Evolutionary conservation across 371 early-diverging fungal species (phyloP), one percentile per base, ranked within the genome.

Genomic region (Zychaea mexicana): DNA sequence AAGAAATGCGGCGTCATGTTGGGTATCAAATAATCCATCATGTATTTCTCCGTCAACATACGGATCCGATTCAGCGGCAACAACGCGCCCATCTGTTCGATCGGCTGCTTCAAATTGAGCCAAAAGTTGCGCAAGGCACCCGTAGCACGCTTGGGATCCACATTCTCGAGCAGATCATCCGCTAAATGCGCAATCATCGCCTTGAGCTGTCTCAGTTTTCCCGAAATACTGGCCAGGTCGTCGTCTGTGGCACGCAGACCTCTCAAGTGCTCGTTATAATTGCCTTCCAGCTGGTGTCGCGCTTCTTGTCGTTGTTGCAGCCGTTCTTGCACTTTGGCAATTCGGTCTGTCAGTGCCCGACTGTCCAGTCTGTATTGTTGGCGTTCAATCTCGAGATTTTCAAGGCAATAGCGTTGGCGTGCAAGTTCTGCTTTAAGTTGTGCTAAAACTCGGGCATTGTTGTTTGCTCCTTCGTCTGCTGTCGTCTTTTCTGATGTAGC

Each of bases 31-130:
- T 72, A 77, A 60, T 81, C 82, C 82, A 81, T 81, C 45, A 87
- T 75, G 15, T 85, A 82, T 30, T 85, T 85, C 56, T 87, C 87
- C 38, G 83, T 87, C 53, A 82, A 73, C 75, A 87, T 81, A 28
- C 77, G 71, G 33, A 87, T 74, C 7, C 84, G 84, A 8, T 77
- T 67, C 10, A 73, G 64, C 27, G 82, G 82, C 27, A 82, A 67
- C 12, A 79, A 74, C 15, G 69, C 57, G 19, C 75, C 75, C 59
- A 70, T 46, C 2, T 58, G 58, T n/a, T 62, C 52, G 31, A 82
- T 75, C 2, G 77, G 65, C 2, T 71, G 67, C 12, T 72, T 57
- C 61, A 76, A 71, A 64, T 74, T 71, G 13, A 77, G 65, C 83
- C 83, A 82, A 38, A 67, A 79, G 30, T 63, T 64, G 61, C 66